Percentiles rank a stretch among this genome's conserved stretches.
Conservation (phyloP, 139 green algal genomes). For the Coelastrella sp. region DNA sequence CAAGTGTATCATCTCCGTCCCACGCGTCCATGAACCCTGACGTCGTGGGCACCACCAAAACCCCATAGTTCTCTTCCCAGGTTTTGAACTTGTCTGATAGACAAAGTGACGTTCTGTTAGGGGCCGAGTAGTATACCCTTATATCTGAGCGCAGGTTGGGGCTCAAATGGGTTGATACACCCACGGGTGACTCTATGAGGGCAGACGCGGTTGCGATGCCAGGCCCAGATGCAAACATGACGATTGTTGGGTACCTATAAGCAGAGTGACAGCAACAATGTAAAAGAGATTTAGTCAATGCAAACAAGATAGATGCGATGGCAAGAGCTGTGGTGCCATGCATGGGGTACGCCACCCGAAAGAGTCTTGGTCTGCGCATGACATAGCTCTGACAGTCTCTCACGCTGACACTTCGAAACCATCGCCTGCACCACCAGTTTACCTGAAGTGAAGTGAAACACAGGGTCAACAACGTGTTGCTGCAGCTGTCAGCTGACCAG, state of each 20-base stretch:
- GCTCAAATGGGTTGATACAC: constrained; percentile 64
- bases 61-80: constrained; percentile 62
- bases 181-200: constrained; percentile 71
- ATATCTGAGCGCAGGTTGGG: constrained; percentile 69
- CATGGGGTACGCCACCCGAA: too few relatives aligned
- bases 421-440: too few relatives aligned
- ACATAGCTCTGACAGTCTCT: too few relatives aligned
- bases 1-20: constrained; percentile 85
- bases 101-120: constrained; percentile 61
- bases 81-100: constrained; percentile 67
- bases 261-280: neutral
- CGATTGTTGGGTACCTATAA: constrained; percentile 47
- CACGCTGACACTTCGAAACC: too few relatives aligned
- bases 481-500: too few relatives aligned
- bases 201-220: constrained; percentile 79
- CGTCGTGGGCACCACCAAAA: constrained; percentile 36
- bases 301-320: neutral
- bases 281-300: too few relatives aligned
- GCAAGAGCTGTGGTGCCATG: neutral
- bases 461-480: neutral
- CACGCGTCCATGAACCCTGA: constrained; percentile 81
- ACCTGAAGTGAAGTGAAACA: too few relatives aligned
- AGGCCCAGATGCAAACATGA: constrained; percentile 55
- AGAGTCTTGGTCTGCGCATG: too few relatives aligned
- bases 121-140: constrained; percentile 85